Conservation (phyloP, 495 filamentous ascomycete species). For the Penicillium goetzii region DNA sequence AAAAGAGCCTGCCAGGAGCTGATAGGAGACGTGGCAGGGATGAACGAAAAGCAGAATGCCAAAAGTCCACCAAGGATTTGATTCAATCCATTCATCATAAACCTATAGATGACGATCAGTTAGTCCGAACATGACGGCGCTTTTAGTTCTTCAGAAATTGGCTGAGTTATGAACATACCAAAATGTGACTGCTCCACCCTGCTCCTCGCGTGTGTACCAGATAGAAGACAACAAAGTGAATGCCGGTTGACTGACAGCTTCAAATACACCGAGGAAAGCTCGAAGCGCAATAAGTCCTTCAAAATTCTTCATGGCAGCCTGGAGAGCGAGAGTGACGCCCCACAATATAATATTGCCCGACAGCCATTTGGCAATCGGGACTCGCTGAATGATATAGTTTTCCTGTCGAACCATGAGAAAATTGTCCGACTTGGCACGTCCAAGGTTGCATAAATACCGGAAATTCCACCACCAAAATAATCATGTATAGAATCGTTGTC, state of each 20-base stretch:
- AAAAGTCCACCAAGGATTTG: slow-evolving; percentile 57
- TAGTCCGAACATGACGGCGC: too few relatives aligned
- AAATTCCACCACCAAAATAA: slow-evolving; percentile 56
- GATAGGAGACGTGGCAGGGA: slow-evolving; percentile 41
- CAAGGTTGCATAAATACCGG: slow-evolving; percentile 30
- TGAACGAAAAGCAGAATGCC: slow-evolving; percentile 59
- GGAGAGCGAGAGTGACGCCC: slow-evolving; percentile 57
- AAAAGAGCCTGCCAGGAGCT: slow-evolving; percentile 61
- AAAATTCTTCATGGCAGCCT: slow-evolving; percentile 61
- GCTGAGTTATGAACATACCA: slow-evolving; percentile 48
- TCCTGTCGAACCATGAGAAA: slow-evolving; percentile 1
- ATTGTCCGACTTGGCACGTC: too few relatives aligned
- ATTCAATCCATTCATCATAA: slow-evolving; percentile 67
- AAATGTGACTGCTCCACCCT: slow-evolving; percentile 62
- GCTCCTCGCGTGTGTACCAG: slow-evolving; percentile 71
- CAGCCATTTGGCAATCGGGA: slow-evolving; percentile 63
- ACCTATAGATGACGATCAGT: slow-evolving; percentile 27
- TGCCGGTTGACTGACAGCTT: slow-evolving; percentile 63
- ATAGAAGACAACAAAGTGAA: slow-evolving; percentile 62
- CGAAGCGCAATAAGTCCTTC: slow-evolving; percentile 56
- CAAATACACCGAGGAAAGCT: slow-evolving; percentile 66
- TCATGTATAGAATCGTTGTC: slow-evolving; percentile 54
- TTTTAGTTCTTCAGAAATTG: not conserved
- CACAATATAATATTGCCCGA: slow-evolving; percentile 62
- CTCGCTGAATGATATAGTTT: slow-evolving; percentile 58